These are phyloP conservation scores for Jimgerdemannia flammicorona DNA, from an alignment of 192 early-diverging fungal genomes.

Conservation along the genomic window DNA sequence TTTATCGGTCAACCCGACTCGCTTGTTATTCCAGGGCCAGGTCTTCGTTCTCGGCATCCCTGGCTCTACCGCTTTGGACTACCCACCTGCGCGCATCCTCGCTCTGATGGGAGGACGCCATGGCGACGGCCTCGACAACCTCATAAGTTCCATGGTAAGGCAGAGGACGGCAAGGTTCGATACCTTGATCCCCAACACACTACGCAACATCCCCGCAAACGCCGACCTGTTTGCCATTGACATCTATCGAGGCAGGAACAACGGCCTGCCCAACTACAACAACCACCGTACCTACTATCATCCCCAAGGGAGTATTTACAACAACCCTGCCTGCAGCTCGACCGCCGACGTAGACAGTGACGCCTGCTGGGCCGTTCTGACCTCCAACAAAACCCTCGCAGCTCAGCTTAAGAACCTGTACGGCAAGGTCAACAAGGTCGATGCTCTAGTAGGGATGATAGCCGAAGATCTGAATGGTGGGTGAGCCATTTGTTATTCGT, in stretches of 20 bases:
- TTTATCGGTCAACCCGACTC: background rate
- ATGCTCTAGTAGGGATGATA: conserved; percentile 4
- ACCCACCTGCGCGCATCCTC: too few relatives aligned
- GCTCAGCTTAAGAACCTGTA: conserved; percentile 2
- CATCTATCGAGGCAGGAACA: background rate
- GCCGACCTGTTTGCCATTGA: conserved; percentile 2
- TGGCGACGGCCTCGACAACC: conserved; percentile 3
- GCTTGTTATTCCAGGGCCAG: background rate
- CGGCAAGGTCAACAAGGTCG: conserved; percentile 5
- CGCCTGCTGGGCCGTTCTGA: conserved; percentile 4
- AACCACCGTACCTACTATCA: background rate
- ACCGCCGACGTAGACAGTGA: background rate
- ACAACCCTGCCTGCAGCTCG: background rate
- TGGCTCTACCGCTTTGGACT: too few relatives aligned
- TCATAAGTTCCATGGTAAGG: background rate
- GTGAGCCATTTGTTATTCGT: background rate
- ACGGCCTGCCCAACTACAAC: conserved; percentile 1
- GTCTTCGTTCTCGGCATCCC: background rate
- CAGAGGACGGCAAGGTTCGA: background rate
- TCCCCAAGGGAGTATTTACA: conserved; percentile 1
- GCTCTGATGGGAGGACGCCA: too few relatives aligned
- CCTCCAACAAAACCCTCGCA: conserved; percentile 5
- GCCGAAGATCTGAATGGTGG: conserved; percentile 3
- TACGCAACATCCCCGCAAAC: conserved; percentile 1
- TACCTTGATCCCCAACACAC: background rate